Evolutionary conservation across 345 rosid species (phyloP).

Genomic region (Hypericum androsaemum): DNA sequence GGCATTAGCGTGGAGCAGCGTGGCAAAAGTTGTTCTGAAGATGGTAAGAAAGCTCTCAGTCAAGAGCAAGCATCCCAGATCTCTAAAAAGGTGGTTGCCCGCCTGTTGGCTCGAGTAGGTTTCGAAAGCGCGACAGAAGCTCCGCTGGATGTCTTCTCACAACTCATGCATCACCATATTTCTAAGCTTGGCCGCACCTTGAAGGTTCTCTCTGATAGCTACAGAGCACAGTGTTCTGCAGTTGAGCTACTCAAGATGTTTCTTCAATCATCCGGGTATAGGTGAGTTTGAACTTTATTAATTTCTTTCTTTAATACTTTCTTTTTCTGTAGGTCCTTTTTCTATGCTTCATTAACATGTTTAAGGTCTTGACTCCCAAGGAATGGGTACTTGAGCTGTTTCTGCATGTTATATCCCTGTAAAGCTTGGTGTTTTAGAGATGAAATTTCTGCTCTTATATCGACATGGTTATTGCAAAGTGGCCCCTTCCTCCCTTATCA

Average conservation of each 20-base stretch:
- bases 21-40: slow-evolving; percentile 42
- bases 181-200: slow-evolving; percentile 57
- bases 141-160: slow-evolving; percentile 76
- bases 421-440: no score
- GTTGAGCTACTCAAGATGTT: slow-evolving; percentile 79
- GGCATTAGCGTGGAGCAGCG: slow-evolving; percentile 70
- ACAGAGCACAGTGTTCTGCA: slow-evolving; percentile 77
- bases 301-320: not conserved
- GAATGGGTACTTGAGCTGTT: no score
- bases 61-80: slow-evolving; percentile 63
- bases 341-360: no score
- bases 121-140: slow-evolving; percentile 75
- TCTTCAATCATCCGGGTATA: slow-evolving; percentile 53
- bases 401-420: no score
- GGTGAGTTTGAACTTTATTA: slow-evolving; percentile 31
- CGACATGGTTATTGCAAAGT: no score
- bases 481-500: no score
- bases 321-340: not conserved
- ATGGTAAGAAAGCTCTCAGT: slow-evolving; percentile 38
- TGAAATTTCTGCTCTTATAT: no score
- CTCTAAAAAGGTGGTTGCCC: slow-evolving; percentile 57
- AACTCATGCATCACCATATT: slow-evolving; percentile 54
- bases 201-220: slow-evolving; percentile 73
- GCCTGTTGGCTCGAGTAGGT: slow-evolving; percentile 45
- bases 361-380: no score